Base-by-base conservation (phyloP, 2,329 filamentous ascomycete genomes). In the Fusarium nygamai region DNA sequence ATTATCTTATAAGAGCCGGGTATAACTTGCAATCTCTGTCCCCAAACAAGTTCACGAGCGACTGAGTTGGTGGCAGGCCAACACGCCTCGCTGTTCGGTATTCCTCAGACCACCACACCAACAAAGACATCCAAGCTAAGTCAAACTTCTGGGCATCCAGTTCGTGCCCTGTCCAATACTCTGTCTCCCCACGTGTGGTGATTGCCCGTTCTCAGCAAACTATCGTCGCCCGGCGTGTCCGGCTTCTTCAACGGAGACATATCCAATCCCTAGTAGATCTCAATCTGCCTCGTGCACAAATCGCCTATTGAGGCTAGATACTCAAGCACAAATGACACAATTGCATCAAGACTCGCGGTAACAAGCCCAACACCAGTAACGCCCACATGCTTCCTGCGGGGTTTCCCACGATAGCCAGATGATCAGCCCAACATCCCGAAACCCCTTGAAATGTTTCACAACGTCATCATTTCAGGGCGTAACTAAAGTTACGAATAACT, bases 171-270 rank as follows among this genome's bases (percentile, higher is more conserved):
- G 67, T 72, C 63, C 36, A 24, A 38, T 43, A 43, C 60, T 58
- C 54, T 46, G 56, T 54, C 44, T 72, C 48, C 61, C 64, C 72
- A 74, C 72, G 72, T 74, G 72, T 63, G 56, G 36, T 63, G 44
- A 46, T 60, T 36, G 41, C 46, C 59, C 53, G 22, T 51, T 36
- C 53, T 61, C 29, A 67, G 54, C 27, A 64, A 67, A 65, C 46
- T 46, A 56, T 46, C 46, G 41, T 59, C 34, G 6, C 20, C 53
- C 72, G 71, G 72, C 43, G 43, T 71, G 61, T 20, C 72, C 71
- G 71, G 50, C 24, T 34, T 44, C 44, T 46, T 31, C 33, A 39
- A 34, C 24, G 24, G 31, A 43, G 60, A 51, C 58, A 48, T 46
- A 53, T 33, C 43, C 62, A 46, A 58, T 56, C 46, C 46, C 50